These are phyloP conservation scores for Arthrobotrys musiformis DNA, from an alignment of 2,329 filamentous ascomycete genomes.

Conservation along the genomic window DNA sequence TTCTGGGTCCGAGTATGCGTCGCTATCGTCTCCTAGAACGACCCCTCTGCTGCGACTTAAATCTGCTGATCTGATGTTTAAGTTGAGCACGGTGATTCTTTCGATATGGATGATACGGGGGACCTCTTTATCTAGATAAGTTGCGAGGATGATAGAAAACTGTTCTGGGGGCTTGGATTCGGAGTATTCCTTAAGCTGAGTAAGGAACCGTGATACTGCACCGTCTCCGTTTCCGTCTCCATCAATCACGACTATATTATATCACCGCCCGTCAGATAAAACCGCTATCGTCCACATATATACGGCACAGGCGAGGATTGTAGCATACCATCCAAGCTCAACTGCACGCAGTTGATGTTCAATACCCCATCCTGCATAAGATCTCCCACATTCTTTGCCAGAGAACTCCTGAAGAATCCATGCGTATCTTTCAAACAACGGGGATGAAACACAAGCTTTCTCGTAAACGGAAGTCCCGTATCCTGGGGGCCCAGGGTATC, in stretches of 20 bases:
- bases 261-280: not conserved
- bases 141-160: not conserved
- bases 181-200: not conserved
- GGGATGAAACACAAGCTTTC: not conserved
- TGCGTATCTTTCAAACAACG: too few species aligned
- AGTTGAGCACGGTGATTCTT: not conserved
- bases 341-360: not conserved
- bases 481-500: not conserved
- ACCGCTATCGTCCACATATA: too few species aligned
- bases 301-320: too few species aligned
- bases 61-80: not conserved
- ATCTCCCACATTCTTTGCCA: not conserved
- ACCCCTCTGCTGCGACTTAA: not conserved
- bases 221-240: not conserved
- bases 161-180: not conserved
- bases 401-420: not conserved
- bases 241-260: not conserved
- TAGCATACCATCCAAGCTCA: not conserved
- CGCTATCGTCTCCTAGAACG: not conserved
- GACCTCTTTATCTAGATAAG: not conserved
- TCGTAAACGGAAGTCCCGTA: not conserved
- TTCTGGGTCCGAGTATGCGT: not conserved
- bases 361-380: not conserved
- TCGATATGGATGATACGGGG: not conserved
- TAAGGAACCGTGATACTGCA: not conserved